A percentile compares a stretch with the other conserved stretches of the same genome.
phyloP scores from a whole-genome alignment of 2,329 filamentous ascomycete genomes.

The Colletotrichum sp. region DNA sequence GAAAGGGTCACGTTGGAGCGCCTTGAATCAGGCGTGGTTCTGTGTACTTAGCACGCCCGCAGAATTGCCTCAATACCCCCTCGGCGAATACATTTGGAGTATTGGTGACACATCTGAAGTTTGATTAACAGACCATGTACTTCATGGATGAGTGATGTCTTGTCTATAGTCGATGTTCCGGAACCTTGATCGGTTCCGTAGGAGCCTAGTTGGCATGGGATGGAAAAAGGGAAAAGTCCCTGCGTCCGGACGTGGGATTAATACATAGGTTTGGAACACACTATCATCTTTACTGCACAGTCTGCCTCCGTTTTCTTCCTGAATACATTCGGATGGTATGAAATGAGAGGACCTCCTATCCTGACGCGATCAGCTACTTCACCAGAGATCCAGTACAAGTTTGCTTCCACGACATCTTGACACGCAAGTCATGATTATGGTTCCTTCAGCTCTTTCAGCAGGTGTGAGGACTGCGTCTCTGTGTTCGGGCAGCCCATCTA shows the following conservation, averaged over 20 bases:
- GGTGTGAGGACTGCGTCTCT: not conserved
- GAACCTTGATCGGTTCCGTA: accelerated
- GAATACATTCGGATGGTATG: accelerated
- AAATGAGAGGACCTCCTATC: not conserved
- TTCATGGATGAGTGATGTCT: not conserved
- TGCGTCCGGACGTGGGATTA: not conserved
- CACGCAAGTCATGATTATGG: not conserved
- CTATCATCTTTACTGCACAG: accelerated
- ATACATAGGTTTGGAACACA: accelerated
- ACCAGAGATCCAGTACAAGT: not conserved
- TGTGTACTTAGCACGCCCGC: not conserved
- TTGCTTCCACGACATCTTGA: not conserved
- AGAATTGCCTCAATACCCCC: not conserved
- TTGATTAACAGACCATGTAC: not conserved
- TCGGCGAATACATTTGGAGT: not conserved
- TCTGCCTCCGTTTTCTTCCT: accelerated
- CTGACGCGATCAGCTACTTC: not conserved
- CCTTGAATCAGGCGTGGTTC: not conserved
- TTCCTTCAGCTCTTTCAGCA: not conserved
- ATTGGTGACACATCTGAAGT: not conserved
- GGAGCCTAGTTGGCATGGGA: not conserved
- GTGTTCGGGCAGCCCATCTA: not conserved
- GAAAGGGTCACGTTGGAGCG: not conserved
- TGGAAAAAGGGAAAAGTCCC: not conserved
- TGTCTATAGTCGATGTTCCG: not conserved